Evolutionary conservation across 805 yeast species (phyloP).

Genomic region (Maudiozyma turicensis): DNA sequence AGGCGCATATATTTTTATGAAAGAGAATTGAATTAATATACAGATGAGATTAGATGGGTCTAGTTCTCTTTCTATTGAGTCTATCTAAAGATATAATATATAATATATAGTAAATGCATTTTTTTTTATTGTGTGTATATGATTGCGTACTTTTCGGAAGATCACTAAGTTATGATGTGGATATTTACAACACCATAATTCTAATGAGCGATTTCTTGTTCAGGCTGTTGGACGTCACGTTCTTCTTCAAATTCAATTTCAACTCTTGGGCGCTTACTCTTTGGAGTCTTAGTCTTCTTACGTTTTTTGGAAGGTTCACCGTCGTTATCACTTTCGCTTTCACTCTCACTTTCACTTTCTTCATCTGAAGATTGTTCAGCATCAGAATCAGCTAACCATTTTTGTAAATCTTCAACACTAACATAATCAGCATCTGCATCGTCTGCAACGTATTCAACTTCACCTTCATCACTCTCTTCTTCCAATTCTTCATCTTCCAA

Average conservation of each 20-base stretch:
- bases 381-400: conserved; percentile 63
- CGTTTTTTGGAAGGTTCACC: conserved; percentile 32
- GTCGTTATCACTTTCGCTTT: conserved; percentile 32
- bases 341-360: conserved; percentile 23
- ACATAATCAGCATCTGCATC: conserved; percentile 85
- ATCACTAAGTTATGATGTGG: too few species aligned
- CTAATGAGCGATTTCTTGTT: conserved; percentile 23
- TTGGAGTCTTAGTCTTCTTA: conserved; percentile 29
- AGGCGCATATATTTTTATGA: too few species aligned
- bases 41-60: not conserved
- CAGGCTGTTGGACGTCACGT: conserved; percentile 27
- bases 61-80: too few species aligned
- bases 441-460: conserved; percentile 81
- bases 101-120: not conserved
- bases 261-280: conserved; percentile 56
- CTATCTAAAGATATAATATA: too few species aligned
- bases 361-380: conserved; percentile 26
- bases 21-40: not conserved
- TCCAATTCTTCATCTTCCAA: conserved; percentile 43
- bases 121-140: not conserved
- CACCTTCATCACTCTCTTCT: conserved; percentile 54
- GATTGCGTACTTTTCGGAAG: not conserved
- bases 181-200: not conserved
- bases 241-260: conserved; percentile 84
- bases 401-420: conserved; percentile 86